Evolutionary conservation across 2,329 filamentous ascomycete species (phyloP), one percentile per base, ranked within the genome.

Genomic region (Apiospora saccharicola): DNA sequence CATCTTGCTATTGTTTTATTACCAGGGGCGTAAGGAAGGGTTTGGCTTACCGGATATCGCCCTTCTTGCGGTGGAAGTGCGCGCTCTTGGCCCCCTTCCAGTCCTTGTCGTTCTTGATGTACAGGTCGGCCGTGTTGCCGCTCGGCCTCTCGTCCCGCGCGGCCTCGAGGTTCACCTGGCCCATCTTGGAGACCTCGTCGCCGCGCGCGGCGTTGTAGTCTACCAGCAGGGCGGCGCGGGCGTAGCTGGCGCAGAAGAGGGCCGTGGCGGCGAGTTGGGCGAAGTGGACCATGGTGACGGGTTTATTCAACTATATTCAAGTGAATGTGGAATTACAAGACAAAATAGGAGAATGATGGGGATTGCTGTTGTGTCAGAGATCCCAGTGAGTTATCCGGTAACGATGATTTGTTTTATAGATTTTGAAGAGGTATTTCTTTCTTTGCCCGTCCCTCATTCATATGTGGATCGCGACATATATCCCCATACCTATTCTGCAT

Each of bases 41-140:
- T n/a, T n/a, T n/a, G n/a, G n/a, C n/a, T 67, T 49, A 75, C 74
- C 74, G 73, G 46, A 74, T 74, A n/a, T 73, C 67, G 5, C 69
- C 73, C 3, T 73, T 68, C 51, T 72, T 74, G 22, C 74, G 74
- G 47, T 75, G 74, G 68, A 75, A 74, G 53, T 75, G 74, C n/a
- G 72, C 73, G 37, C 73, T 73, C 22, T 68, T 43, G 1, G 61
- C 70, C 5, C 72, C 72, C 14, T 73, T 72, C 67, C 70, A 73
- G 30, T 75, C 74, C 41, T 72, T 70, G 12, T 71, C 74, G 26
- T 68, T 46, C 68, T 75, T 75, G 46, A 75, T 73, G 30, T 75
- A 75, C 4, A 75, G 67, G 34, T 73, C 74, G 8, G 70, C 68
- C 37, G 72, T 74, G 69, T 75, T 75, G 16, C 24, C 41, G 46